Evolutionary conservation across 352 stramenopile genomes (phyloP), one percentile per base, ranked within the genome.

Genomic region (Phytophthora sp.): DNA sequence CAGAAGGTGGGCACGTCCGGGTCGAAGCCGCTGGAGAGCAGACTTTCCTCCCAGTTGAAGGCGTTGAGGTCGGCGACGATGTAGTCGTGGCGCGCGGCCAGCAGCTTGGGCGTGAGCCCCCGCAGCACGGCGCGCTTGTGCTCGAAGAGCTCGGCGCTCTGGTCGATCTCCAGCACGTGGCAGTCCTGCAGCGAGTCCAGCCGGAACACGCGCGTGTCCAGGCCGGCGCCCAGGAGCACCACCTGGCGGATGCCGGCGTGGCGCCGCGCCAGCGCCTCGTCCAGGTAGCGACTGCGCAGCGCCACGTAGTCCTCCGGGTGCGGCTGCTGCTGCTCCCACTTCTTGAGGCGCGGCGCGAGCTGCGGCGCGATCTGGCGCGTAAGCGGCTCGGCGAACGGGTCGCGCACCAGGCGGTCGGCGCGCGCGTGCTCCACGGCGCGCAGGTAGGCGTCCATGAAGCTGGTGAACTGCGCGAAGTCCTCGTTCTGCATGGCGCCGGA

Each of bases 181-280:
- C 74, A 76, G 13, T 66, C 74, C 8, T 32, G 32, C 15, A 89
- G 55, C 1, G 74, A 34, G 12, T 84, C 42, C 38, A 89, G 61
- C 3, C 75, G 70, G 54, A 79, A 87, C n/a, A 67, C 77, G 12
- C 79, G 70, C 13, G 69, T 76, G 45, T 89, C 79, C 2, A 89
- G 63, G 0, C 79, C 79, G 0, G 79, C 65, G 17, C 66, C 79
- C 1, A 89, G 61, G 9, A 89, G 65, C 10, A 89, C 77, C n/a
- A 87, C 46, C 35, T 89, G 79, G 11, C 74, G 64, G 45, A 87
- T 82, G 30, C 28, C 52, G 3, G 53, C n/a, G 31, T 76, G 44
- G 7, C 77, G 72, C 17, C 83, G 43, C 0, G 24, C 17, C 11
- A 89, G 44, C 20, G 79, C 72, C n/a, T 89, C 79, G 44, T 89